Evolutionary conservation across 2,329 filamentous ascomycete genomes (phyloP).

Genomic region (Niveomyces coronatus): DNA sequence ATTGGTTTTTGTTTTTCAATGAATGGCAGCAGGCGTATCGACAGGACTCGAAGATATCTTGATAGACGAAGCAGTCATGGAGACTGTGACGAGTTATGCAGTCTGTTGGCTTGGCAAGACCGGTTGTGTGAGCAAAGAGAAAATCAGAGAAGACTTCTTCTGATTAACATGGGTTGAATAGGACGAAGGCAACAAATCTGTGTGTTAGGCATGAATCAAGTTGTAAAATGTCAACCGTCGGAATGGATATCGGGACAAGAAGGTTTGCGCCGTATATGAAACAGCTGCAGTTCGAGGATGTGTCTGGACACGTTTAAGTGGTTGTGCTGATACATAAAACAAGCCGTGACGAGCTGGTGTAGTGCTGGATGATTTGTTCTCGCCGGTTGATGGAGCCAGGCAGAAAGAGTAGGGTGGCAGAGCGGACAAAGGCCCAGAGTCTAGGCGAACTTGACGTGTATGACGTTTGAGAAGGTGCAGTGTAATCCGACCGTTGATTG

Average conservation of each 20-base stretch:
- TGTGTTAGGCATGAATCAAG: slow-evolving; percentile 46
- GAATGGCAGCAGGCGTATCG: slow-evolving; percentile 3
- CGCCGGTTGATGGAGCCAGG: slow-evolving; percentile 6
- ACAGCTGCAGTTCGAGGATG: slow-evolving; percentile 93
- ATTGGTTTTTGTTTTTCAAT: slow-evolving; percentile 3
- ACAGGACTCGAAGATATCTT: slow-evolving; percentile 9
- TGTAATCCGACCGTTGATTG: too few relatives aligned
- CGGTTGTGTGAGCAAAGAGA: slow-evolving; percentile 17
- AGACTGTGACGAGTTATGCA: slow-evolving; percentile 4
- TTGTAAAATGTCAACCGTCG: slow-evolving; percentile 66
- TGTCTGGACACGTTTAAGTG: slow-evolving; percentile 83
- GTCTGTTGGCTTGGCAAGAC: slow-evolving; percentile 1
- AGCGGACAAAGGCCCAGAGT: too few relatives aligned
- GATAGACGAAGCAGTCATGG: slow-evolving; percentile 8
- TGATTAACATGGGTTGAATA: slow-evolving; percentile 46
- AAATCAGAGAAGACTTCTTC: slow-evolving; percentile 45
- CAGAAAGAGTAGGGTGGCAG: too few relatives aligned
- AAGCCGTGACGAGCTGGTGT: slow-evolving; percentile 29
- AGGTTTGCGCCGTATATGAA: slow-evolving; percentile 91
- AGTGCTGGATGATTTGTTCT: slow-evolving; percentile 6
- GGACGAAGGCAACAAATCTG: slow-evolving; percentile 35
- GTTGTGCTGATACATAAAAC: slow-evolving; percentile 98
- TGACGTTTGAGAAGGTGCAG: too few relatives aligned
- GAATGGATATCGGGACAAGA: slow-evolving; percentile 82
- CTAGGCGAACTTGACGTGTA: too few relatives aligned